Percentiles rank a stretch among this genome's conserved stretches.
phyloP scores from a whole-genome alignment of 1,139 yeast genomes.

The Saccharomyces hybrid region DNA sequence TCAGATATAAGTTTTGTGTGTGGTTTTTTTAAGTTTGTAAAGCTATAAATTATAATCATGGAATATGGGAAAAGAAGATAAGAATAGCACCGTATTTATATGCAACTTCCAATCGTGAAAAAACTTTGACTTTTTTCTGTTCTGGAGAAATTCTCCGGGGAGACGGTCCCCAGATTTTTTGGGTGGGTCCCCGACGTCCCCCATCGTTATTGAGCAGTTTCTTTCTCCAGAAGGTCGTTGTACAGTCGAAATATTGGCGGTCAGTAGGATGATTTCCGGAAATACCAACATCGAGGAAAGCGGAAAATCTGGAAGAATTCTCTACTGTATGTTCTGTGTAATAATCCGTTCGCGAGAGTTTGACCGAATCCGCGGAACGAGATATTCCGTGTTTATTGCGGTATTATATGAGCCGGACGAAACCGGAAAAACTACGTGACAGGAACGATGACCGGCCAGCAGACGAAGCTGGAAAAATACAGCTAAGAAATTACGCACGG shows the following conservation, averaged over 20 bases:
- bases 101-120: not conserved
- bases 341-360: not conserved
- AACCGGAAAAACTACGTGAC: not conserved
- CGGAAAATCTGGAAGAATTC: not conserved
- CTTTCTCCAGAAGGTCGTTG: not conserved
- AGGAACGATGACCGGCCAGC: not conserved
- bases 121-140: not conserved
- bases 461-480: not conserved
- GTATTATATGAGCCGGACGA: not conserved
- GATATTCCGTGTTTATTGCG: not conserved
- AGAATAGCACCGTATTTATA: not conserved
- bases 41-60: too few relatives aligned
- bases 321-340: not conserved
- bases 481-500: not conserved
- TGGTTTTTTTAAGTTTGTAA: too few relatives aligned
- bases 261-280: not conserved
- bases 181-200: not conserved
- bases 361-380: not conserved
- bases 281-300: not conserved
- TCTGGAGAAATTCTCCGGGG: not conserved
- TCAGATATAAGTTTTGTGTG: too few relatives aligned
- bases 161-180: not conserved
- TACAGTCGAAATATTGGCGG: not conserved
- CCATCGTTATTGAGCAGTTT: not conserved
- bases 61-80: not conserved